A percentile compares a stretch with the other conserved stretches of the same genome.
Evolutionary conservation across 495 filamentous ascomycete genomes (phyloP).

Genomic region (Hypomontagnella submonticulosa): DNA sequence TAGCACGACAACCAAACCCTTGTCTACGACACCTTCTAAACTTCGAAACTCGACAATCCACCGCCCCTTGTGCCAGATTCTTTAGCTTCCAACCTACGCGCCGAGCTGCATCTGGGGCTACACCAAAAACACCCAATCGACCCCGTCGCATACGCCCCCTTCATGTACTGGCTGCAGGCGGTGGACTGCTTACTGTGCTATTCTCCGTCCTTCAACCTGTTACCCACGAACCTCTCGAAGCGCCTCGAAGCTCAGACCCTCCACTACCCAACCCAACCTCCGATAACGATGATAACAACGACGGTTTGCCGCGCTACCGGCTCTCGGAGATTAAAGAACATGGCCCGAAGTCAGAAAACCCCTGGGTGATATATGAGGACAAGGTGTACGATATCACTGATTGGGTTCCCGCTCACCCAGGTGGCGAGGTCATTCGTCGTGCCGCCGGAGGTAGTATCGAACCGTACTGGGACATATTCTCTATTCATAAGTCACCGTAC

Average conservation of each 20-base stretch:
- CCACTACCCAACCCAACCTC: slow-evolving; percentile 24
- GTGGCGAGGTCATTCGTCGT: slow-evolving; percentile 68
- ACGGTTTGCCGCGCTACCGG: slow-evolving; percentile 57
- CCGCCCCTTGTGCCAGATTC: background rate
- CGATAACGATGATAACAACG: slow-evolving; percentile 44
- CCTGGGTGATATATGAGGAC: slow-evolving; percentile 64
- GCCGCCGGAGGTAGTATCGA: slow-evolving; percentile 67
- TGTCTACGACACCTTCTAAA: slow-evolving; percentile 6
- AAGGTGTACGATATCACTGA: slow-evolving; percentile 71
- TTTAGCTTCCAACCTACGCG: slow-evolving; percentile 17
- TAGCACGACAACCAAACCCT: slow-evolving; percentile 14
- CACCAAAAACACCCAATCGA: slow-evolving; percentile 9
- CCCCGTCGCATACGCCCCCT: slow-evolving; percentile 36
- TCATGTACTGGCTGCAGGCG: slow-evolving; percentile 39
- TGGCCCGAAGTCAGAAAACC: slow-evolving; percentile 54
- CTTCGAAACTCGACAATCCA: slow-evolving; percentile 8
- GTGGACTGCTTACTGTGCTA: slow-evolving; percentile 42
- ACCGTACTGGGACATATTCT: slow-evolving; percentile 72
- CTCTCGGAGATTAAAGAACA: slow-evolving; percentile 62
- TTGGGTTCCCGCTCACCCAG: slow-evolving; percentile 67
- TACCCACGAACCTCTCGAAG: slow-evolving; percentile 32
- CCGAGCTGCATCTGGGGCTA: slow-evolving; percentile 22
- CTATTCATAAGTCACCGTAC: slow-evolving; percentile 67
- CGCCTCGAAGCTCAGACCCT: slow-evolving; percentile 10
- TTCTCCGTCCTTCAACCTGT: slow-evolving; percentile 41